Percentiles rank a stretch among this genome's conserved stretches.
phyloP scores from a whole-genome alignment of 805 yeast species.

The Yarrowia sp. region DNA sequence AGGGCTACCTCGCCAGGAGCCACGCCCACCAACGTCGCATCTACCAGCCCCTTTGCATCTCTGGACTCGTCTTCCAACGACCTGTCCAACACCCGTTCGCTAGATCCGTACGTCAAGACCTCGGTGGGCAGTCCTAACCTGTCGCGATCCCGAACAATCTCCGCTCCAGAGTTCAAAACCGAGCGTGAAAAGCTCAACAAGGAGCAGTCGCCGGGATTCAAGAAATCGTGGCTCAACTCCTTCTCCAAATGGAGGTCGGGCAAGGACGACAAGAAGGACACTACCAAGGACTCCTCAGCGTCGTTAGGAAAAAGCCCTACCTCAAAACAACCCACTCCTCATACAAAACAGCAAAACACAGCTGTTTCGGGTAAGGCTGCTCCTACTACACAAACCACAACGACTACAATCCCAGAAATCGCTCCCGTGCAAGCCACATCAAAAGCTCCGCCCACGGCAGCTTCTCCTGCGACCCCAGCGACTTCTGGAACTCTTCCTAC shows the following conservation, averaged over 20 bases:
- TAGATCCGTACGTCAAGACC: slow-evolving; percentile 22
- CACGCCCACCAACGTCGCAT: slow-evolving; percentile 10
- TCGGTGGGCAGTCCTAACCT: background rate
- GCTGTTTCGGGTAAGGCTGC: background rate
- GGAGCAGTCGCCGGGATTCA: slow-evolving; percentile 36
- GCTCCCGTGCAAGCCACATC: background rate
- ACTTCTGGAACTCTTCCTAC: background rate
- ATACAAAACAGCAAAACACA: background rate
- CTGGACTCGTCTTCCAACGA: background rate
- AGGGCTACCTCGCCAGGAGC: slow-evolving; percentile 12
- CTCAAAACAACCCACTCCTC: background rate
- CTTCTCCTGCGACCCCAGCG: background rate
- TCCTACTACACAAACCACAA: slow-evolving; percentile 10
- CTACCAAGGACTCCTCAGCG: background rate
- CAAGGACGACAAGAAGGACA: background rate
- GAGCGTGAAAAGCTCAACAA: slow-evolving; percentile 34
- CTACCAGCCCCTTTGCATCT: slow-evolving; percentile 20
- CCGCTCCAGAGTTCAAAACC: slow-evolving; percentile 28
- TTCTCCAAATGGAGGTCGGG: slow-evolving; percentile 25
- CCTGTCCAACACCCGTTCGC: slow-evolving; percentile 18
- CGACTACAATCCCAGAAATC: slow-evolving; percentile 1
- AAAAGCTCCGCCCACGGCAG: background rate
- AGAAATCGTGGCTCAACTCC: slow-evolving; percentile 29
- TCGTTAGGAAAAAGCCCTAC: slow-evolving; percentile 9
- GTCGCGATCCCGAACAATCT: slow-evolving; percentile 15